Evolutionary conservation across 2,329 filamentous ascomycete species (phyloP).

Genomic region (Alternaria viburni): DNA sequence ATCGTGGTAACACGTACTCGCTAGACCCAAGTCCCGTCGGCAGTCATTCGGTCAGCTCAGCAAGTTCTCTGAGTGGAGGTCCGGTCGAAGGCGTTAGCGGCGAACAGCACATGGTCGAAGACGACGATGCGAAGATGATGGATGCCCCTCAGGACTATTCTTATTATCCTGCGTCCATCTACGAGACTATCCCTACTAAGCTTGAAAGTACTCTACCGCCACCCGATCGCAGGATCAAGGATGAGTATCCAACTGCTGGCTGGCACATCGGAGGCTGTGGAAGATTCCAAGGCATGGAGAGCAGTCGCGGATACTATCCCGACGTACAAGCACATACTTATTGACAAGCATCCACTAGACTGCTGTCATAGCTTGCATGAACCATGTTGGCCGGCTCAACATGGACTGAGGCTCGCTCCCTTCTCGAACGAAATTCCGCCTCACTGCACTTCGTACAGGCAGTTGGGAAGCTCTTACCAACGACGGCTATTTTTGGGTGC

Average conservation of each 20-base stretch:
- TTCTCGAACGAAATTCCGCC: neutral
- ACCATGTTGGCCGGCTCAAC: conserved; percentile 16
- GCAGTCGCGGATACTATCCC: conserved; percentile 56
- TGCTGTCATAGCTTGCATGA: conserved; percentile 15
- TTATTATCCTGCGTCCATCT: conserved; percentile 55
- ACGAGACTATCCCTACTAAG: conserved; percentile 49
- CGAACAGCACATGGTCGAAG: conserved; percentile 50
- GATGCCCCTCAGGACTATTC: conserved; percentile 53
- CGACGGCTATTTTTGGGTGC: neutral
- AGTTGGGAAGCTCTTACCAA: neutral
- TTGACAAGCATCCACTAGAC: conserved; percentile 26
- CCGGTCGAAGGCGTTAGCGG: conserved; percentile 51
- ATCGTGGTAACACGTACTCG: conserved; percentile 46
- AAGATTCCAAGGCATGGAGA: conserved; percentile 55
- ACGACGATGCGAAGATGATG: conserved; percentile 48
- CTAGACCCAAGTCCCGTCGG: conserved; percentile 48
- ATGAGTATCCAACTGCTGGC: conserved; percentile 47
- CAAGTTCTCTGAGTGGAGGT: conserved; percentile 50
- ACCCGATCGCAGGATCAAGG: conserved; percentile 50
- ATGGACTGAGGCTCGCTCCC: conserved; percentile 8
- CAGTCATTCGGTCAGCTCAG: conserved; percentile 54
- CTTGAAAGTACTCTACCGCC: conserved; percentile 41
- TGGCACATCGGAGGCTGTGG: conserved; percentile 52
- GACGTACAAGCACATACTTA: conserved; percentile 52
- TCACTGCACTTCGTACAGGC: neutral